phyloP scores from a whole-genome alignment of 257 asterid genomes.

The Solanum virginianum region DNA sequence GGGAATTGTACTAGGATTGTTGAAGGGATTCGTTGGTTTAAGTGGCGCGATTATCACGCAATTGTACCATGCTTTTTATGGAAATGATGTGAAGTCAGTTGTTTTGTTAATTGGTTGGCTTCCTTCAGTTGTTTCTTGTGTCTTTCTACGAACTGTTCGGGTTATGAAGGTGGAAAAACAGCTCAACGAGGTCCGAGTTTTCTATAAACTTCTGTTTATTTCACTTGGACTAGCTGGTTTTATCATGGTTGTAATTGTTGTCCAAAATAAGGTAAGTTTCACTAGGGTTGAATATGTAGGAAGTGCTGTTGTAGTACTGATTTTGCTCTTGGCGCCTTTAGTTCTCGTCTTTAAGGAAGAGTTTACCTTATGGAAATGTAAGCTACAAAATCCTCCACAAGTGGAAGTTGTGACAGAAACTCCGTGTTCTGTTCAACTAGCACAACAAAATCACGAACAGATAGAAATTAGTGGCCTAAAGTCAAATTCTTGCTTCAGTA shows the following conservation, averaged over 20 bases:
- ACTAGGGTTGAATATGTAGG: conserved; percentile 2
- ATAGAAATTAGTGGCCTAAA: background rate
- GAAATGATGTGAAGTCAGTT: conserved; percentile 12
- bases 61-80: conserved; percentile 25
- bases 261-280: conserved; percentile 17
- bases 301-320: conserved; percentile 11
- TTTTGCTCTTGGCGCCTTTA: conserved; percentile 29
- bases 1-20: conserved; percentile 34
- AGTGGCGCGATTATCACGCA: conserved; percentile 47
- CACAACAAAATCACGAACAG: background rate
- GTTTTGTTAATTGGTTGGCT: background rate
- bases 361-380: background rate
- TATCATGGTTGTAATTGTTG: conserved; percentile 20
- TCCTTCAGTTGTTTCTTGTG: conserved; percentile 13
- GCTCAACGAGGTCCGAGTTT: conserved; percentile 14
- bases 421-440: background rate
- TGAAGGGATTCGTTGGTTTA: conserved; percentile 40
- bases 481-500: conserved; percentile 17
- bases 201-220: conserved; percentile 26
- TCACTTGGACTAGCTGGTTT: conserved; percentile 36
- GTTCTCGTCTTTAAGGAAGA: conserved; percentile 26
- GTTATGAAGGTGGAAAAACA: conserved; percentile 8
- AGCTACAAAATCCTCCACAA: background rate
- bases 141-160: conserved; percentile 16
- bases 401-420: background rate